Conservation (phyloP, 1,139 yeast genomes). For the Geotrichum reessii region DNA sequence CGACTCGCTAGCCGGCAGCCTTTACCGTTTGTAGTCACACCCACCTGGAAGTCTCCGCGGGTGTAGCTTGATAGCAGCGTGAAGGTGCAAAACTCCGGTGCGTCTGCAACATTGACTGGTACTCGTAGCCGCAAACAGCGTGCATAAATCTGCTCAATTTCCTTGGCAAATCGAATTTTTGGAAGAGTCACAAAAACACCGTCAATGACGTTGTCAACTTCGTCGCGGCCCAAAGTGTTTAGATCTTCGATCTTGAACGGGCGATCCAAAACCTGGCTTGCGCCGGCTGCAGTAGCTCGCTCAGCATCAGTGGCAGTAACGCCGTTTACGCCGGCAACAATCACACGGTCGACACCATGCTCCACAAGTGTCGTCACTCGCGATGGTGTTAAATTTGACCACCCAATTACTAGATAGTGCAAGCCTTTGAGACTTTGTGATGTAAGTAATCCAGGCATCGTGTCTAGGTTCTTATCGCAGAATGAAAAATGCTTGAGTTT, state of each 20-base stretch:
- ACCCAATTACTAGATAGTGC: slow-evolving; percentile 58
- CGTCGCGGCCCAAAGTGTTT: slow-evolving; percentile 53
- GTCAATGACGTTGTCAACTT: slow-evolving; percentile 63
- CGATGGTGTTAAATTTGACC: slow-evolving; percentile 22
- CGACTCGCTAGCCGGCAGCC: slow-evolving; percentile 85
- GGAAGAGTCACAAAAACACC: slow-evolving; percentile 60
- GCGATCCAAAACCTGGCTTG: slow-evolving; percentile 31
- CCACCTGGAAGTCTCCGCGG: slow-evolving; percentile 73
- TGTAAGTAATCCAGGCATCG: slow-evolving; percentile 40
- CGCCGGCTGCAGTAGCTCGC: background rate
- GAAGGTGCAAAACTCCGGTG: slow-evolving; percentile 67
- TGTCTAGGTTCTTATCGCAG: background rate
- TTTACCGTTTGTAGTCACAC: slow-evolving; percentile 81
- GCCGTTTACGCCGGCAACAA: slow-evolving; percentile 6
- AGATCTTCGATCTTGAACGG: slow-evolving; percentile 43
- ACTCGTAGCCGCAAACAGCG: slow-evolving; percentile 59
- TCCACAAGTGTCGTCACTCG: slow-evolving; percentile 16
- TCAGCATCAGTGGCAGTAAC: background rate
- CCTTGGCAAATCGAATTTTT: slow-evolving; percentile 29
- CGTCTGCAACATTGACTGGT: slow-evolving; percentile 76
- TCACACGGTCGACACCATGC: slow-evolving; percentile 15
- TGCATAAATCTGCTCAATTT: slow-evolving; percentile 36
- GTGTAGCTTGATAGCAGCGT: slow-evolving; percentile 65
- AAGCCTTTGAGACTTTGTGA: slow-evolving; percentile 51
- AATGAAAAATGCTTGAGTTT: background rate